Base-by-base conservation (phyloP, 371 early-diverging fungal genomes). In the Conidiobolus incongruus region DNA sequence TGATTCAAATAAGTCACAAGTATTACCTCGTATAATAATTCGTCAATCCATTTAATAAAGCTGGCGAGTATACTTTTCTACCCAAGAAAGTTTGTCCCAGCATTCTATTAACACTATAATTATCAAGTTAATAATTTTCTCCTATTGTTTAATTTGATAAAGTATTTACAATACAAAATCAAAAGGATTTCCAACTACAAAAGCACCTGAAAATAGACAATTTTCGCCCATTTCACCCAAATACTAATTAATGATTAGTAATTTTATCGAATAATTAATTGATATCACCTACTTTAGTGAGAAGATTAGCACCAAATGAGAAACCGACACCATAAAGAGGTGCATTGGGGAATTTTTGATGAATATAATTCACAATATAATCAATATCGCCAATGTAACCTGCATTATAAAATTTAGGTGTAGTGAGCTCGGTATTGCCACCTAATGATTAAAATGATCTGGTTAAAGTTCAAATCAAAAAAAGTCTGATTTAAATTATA, bases 281-380 rank as follows among this genome's bases (percentile, higher is more conserved):
- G n/a, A n/a, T n/a, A n/a, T n/a, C n/a, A n/a, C n/a, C n/a, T 62
- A 69, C 75, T 63, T 93, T 91, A 53, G 77, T 74, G 42, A 93
- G 48, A 28, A 93, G 65, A 52, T 93, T 93, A 15, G 88, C 72
- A 4, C 94, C 94, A 24, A 93, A 57, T 13, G 85, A 84, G 53
- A 76, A 93, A 2, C 94, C 94, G 41, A 81, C 63, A 6, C 70
- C 84, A 32, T 82, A 54, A 42, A 90, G 52, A 22, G 80, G 70
- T 10, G 81, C 70, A 22, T 61, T 50, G 0, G 81, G 77, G 41
- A 74, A 50, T 32, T 54, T 52, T 23, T 52, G 46, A 43, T 59
- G 63, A 35, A 78, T 62, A 52, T 77, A 66, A 31, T 58, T 52
- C 35, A 83, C 50, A 3, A 65, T 74, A 31, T 49, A 44, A 21